These are phyloP conservation scores for Geranomyces michiganensis DNA, from an alignment of 192 early-diverging fungal species.

Conservation along the genomic window DNA sequence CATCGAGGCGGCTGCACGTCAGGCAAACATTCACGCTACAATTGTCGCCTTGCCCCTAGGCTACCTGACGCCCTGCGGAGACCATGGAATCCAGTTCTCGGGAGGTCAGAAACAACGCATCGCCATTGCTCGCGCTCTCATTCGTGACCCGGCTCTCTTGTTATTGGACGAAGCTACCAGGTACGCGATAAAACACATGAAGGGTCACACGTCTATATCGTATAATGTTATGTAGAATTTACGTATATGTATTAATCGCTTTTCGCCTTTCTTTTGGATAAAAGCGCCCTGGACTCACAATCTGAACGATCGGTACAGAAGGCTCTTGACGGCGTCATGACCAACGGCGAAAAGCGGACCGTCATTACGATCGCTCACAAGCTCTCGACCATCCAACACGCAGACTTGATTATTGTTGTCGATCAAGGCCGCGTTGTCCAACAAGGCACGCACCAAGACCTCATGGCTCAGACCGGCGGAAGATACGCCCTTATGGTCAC, in stretches of 20 bases:
- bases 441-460: conserved; percentile 79
- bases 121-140: conserved; percentile 66
- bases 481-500: conserved; percentile 65
- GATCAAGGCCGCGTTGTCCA: conserved; percentile 59
- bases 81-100: conserved; percentile 29
- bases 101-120: conserved; percentile 53
- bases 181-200: too few relatives aligned
- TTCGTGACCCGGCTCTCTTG: conserved; percentile 68
- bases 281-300: conserved; percentile 64
- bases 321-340: conserved; percentile 55
- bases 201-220: too few relatives aligned
- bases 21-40: conserved; percentile 37
- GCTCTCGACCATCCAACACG: conserved; percentile 79
- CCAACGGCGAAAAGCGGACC: conserved; percentile 63
- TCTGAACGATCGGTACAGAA: conserved; percentile 67
- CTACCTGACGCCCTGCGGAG: conserved; percentile 33
- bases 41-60: conserved; percentile 29
- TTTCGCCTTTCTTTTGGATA: too few relatives aligned
- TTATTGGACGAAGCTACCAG: background rate
- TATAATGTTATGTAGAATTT: too few relatives aligned
- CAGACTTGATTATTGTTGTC: conserved; percentile 83
- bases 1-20: background rate
- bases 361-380: conserved; percentile 75
- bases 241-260: too few relatives aligned
- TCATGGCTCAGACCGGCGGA: conserved; percentile 61